phyloP scores from a whole-genome alignment of 2,329 filamentous ascomycete species.

The Microsporum audouinii region DNA sequence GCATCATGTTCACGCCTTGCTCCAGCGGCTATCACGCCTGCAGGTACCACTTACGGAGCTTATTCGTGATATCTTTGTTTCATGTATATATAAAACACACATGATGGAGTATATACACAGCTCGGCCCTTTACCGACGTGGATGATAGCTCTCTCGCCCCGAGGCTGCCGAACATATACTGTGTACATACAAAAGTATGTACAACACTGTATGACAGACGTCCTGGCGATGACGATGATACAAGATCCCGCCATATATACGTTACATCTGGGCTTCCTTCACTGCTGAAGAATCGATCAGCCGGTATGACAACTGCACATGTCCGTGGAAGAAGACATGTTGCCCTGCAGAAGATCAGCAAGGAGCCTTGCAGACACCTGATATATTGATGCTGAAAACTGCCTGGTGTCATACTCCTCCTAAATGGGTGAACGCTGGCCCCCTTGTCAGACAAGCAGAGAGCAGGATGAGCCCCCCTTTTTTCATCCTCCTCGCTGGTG shows the following conservation, averaged over 20 bases:
- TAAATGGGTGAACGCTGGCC: neutral
- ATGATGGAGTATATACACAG: neutral
- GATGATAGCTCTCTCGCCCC: neutral
- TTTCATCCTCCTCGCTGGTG: neutral
- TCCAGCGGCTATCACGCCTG: constrained; percentile 3
- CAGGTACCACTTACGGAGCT: neutral
- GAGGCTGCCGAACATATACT: neutral
- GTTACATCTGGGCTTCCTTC: neutral
- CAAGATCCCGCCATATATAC: neutral
- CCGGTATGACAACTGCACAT: neutral
- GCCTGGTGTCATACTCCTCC: neutral
- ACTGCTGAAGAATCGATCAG: neutral
- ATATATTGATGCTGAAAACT: neutral
- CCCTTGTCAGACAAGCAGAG: neutral
- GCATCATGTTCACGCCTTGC: neutral
- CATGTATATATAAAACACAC: neutral
- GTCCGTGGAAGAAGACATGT: neutral
- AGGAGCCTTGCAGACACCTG: neutral
- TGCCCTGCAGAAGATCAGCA: neutral
- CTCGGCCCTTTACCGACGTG: neutral
- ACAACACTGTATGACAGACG: neutral
- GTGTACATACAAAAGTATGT: too few relatives aligned
- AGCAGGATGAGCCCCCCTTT: neutral
- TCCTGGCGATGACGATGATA: neutral
- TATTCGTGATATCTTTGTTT: neutral